Evolutionary conservation across 192 early-diverging fungal species (phyloP), one percentile per base, ranked within the genome.

Genomic region (Glomus cerebriforme): DNA sequence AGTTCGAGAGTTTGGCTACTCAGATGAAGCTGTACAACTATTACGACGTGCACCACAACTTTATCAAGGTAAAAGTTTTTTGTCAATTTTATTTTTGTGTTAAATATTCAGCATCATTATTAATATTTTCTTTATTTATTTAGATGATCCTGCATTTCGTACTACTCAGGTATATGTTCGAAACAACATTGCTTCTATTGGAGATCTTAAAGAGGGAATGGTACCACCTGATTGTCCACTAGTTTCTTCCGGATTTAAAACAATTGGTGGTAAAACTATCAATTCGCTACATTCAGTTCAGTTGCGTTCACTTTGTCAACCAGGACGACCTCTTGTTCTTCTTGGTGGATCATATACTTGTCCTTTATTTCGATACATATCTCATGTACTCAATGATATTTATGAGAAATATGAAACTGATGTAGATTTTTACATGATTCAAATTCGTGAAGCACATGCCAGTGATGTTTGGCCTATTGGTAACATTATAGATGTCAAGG

Each of bases 351-450:
- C 70, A 54, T 29, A 73, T 49, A 73, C 70, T 8, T 73, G 70
- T 73, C 70, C 70, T 73, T 73, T 73, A 73, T 73, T 19, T 19
- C n/a, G 70, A 49, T 73, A 26, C 47, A 73, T 73, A 73, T 73
- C 70, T 54, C 45, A 73, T 54, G 70, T 73, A 7, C 70, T 73
- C 32, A 73, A 73, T 73, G 70, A 73, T 31, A 73, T 73, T 7
- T 73, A 54, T 58, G 27, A 19, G 24, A n/a, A 7, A 54, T 73
- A 73, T 73, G 5, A 26, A 15, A 22, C 6, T 13, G 8, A 73
- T 31, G 29, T 24, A 27, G 70, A 73, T 54, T 73, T 73, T 15
- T 73, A 73, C 12, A 73, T 73, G 70, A 73, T 73, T 54, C 70
- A 73, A 54, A 73, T 73, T 49, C 45, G 70, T 15, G 70, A 73